phyloP scores from a whole-genome alignment of 1,139 yeast species.

The Yamadazyma triangularis region DNA sequence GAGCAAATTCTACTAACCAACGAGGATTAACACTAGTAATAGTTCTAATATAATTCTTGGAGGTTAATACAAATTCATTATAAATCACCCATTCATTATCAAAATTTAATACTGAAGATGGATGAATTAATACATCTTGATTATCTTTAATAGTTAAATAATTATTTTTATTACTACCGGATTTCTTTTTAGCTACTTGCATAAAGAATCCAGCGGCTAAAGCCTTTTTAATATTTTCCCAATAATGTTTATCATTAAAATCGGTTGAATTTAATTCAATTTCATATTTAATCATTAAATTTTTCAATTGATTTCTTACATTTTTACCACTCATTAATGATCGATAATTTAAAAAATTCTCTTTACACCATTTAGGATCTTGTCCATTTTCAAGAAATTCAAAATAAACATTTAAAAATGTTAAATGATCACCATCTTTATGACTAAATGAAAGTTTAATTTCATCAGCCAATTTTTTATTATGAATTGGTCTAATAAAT shows the following conservation, averaged over 20 bases:
- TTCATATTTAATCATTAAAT: constrained; percentile 80
- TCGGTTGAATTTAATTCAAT: constrained; percentile 70
- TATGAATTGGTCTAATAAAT: constrained; percentile 89
- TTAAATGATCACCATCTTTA: constrained; percentile 92
- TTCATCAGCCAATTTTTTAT: constrained; percentile 89
- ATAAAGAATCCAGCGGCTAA: constrained; percentile 91
- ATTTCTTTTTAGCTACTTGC: constrained; percentile 92
- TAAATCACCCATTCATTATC: constrained; percentile 92
- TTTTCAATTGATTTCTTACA: constrained; percentile 76
- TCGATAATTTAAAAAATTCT: constrained; percentile 78
- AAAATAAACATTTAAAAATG: constrained; percentile 82
- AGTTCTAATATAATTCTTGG: constrained; percentile 90
- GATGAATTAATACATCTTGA: constrained; percentile 92
- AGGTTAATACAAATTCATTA: constrained; percentile 91
- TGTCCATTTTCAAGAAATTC: constrained; percentile 61
- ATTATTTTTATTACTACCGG: constrained; percentile 59
- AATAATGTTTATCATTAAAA: constrained; percentile 62
- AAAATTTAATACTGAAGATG: constrained; percentile 81
- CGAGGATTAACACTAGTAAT: constrained; percentile 91
- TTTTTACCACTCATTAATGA: constrained; percentile 79
- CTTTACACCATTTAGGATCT: constrained; percentile 90
- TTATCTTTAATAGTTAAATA: constrained; percentile 90
- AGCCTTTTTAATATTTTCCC: constrained; percentile 78
- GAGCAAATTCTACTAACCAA: constrained; percentile 85
- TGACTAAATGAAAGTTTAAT: constrained; percentile 86